These are phyloP conservation scores for Knoxdaviesia capensis DNA, from an alignment of 2,329 filamentous ascomycete genomes.

Conservation along the genomic window DNA sequence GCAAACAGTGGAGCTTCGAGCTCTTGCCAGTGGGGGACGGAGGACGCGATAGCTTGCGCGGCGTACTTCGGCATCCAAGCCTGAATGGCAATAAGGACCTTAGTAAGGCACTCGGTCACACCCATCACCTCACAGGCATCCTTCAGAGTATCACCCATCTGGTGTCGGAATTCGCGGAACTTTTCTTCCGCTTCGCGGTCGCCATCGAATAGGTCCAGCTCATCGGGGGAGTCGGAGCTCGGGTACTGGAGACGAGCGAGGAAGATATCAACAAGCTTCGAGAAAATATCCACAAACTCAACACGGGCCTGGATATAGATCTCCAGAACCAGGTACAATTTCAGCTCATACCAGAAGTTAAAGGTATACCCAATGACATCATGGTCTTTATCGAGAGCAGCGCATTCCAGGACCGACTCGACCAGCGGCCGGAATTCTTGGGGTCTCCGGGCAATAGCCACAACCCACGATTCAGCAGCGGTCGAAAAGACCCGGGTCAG, in stretches of 20 bases:
- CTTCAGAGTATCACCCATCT: constrained; percentile 95
- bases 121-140: constrained; percentile 94
- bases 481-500: constrained; percentile 82
- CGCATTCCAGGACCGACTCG: constrained; percentile 82
- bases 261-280: constrained; percentile 80
- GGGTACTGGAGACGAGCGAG: constrained; percentile 82
- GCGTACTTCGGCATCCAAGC: constrained; percentile 74
- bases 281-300: constrained; percentile 62
- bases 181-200: constrained; percentile 93
- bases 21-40: constrained; percentile 89
- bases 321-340: constrained; percentile 85
- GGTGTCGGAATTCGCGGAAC: constrained; percentile 88
- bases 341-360: constrained; percentile 94
- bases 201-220: constrained; percentile 79
- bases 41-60: constrained; percentile 47
- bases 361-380: constrained; percentile 92
- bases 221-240: constrained; percentile 48
- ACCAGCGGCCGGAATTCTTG: constrained; percentile 66
- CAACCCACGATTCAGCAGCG: constrained; percentile 84
- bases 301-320: constrained; percentile 69
- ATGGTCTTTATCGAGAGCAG: constrained; percentile 65
- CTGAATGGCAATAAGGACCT: constrained; percentile 73
- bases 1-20: constrained; percentile 89
- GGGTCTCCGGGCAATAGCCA: constrained; percentile 73
- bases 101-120: constrained; percentile 73